Evolutionary conservation across 495 filamentous ascomycete species (phyloP).

Genomic region (Lindgomyces ingoldianus): DNA sequence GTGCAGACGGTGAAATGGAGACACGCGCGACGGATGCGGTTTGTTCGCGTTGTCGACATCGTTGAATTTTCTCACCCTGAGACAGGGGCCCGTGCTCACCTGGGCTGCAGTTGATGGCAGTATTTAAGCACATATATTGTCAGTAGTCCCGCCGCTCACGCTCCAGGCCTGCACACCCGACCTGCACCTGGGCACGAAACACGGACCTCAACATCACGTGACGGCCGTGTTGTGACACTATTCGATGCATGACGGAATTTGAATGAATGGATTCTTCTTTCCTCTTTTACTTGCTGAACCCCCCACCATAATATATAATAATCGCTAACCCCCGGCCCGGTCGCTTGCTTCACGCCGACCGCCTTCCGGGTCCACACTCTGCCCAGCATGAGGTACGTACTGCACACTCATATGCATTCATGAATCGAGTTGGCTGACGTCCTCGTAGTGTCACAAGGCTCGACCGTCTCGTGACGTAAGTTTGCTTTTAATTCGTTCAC

Average conservation of each 20-base stretch:
- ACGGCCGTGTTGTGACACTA: too few relatives aligned
- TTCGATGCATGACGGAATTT: too few relatives aligned
- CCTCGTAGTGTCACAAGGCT: slow-evolving; percentile 31
- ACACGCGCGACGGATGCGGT: neutral
- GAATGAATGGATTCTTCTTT: neutral
- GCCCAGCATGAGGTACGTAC: slow-evolving; percentile 29
- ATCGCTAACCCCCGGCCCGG: neutral
- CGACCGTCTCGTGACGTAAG: slow-evolving; percentile 36
- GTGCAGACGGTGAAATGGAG: neutral
- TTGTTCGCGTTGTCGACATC: neutral
- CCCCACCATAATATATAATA: neutral
- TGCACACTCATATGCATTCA: neutral
- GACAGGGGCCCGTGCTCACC: neutral
- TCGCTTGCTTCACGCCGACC: neutral
- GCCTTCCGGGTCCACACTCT: neutral
- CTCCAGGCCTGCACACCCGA: neutral
- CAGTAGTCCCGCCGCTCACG: neutral
- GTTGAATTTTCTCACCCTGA: neutral
- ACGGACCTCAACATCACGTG: neutral
- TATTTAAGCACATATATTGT: neutral
- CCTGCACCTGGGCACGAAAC: neutral
- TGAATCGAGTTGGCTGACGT: slow-evolving; percentile 23
- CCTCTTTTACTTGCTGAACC: neutral
- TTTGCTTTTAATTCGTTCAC: neutral
- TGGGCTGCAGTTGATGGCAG: neutral